These are phyloP conservation scores for Aspergillus sp. DNA, from an alignment of 2,329 filamentous ascomycete species.

Conservation along the genomic window DNA sequence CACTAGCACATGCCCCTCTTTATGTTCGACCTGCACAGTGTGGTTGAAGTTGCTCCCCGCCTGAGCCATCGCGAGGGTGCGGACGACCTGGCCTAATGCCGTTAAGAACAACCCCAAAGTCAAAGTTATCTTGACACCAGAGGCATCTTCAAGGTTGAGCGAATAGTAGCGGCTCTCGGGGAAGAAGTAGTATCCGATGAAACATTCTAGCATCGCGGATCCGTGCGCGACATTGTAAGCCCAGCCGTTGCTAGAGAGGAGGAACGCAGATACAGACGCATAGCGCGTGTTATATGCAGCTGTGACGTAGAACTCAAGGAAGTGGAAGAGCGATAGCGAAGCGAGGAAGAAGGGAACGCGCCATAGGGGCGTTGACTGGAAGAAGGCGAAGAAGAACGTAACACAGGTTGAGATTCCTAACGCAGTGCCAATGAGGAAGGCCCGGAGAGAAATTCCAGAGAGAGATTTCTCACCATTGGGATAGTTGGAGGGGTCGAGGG, in stretches of 20 bases:
- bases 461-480: constrained; percentile 37
- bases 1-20: constrained; percentile 71
- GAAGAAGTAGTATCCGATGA: constrained; percentile 32
- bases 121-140: constrained; percentile 28
- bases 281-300: constrained; percentile 72
- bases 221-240: constrained; percentile 78
- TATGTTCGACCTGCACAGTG: constrained; percentile 63
- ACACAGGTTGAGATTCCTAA: constrained; percentile 30
- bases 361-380: constrained; percentile 43
- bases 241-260: constrained; percentile 76
- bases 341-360: constrained; percentile 48
- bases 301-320: constrained; percentile 91
- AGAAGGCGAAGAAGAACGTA: constrained; percentile 21
- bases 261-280: constrained; percentile 67
- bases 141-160: constrained; percentile 29
- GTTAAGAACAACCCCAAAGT: constrained; percentile 58
- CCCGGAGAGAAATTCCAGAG: constrained; percentile 39
- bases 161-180: constrained; percentile 40
- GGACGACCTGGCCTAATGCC: constrained; percentile 63
- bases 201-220: constrained; percentile 65
- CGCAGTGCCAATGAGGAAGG: constrained; percentile 38
- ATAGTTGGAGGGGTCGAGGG: constrained; percentile 25
- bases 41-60: constrained; percentile 92
- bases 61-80: constrained; percentile 80
- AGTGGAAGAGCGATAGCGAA: constrained; percentile 76